Conservation (phyloP, 75 land plant genomes). For the Pinus taeda region DNA sequence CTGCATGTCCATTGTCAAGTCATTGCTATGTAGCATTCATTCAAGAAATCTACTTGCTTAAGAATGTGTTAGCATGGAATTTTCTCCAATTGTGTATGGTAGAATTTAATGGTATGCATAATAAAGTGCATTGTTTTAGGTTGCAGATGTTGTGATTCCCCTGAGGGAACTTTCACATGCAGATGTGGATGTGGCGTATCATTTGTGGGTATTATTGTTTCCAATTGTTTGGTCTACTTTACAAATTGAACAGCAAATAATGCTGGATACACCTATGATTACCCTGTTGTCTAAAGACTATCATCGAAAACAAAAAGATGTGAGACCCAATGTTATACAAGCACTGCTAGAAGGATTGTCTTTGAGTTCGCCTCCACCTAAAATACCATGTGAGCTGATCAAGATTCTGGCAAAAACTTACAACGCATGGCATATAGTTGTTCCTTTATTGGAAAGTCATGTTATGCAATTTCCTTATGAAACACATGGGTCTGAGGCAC, state of each 20-base stretch:
- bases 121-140: slow-evolving; percentile 39
- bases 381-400: slow-evolving; percentile 94
- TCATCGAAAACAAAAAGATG: slow-evolving; percentile 80
- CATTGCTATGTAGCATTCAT: too few relatives aligned
- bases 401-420: slow-evolving; percentile 95
- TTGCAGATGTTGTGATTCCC: slow-evolving; percentile 77
- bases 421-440: slow-evolving; percentile 96
- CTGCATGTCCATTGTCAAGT: too few relatives aligned
- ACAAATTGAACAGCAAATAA: slow-evolving; percentile 77
- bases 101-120: not conserved
- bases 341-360: slow-evolving; percentile 95
- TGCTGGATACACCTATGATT: slow-evolving; percentile 89
- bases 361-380: slow-evolving; percentile 85
- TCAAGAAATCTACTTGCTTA: not conserved
- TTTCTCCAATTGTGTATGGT: not conserved
- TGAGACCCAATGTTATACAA: slow-evolving; percentile 95
- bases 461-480: slow-evolving; percentile 86
- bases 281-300: slow-evolving; percentile 87
- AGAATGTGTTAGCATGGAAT: not conserved
- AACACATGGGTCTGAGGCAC: slow-evolving; percentile 78
- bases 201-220: slow-evolving; percentile 95
- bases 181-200: slow-evolving; percentile 94
- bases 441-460: slow-evolving; percentile 88
- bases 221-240: slow-evolving; percentile 95
- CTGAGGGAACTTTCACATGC: slow-evolving; percentile 84